Conservation (phyloP, 2,329 filamentous ascomycete genomes). For the Sporothrix schenckii region DNA sequence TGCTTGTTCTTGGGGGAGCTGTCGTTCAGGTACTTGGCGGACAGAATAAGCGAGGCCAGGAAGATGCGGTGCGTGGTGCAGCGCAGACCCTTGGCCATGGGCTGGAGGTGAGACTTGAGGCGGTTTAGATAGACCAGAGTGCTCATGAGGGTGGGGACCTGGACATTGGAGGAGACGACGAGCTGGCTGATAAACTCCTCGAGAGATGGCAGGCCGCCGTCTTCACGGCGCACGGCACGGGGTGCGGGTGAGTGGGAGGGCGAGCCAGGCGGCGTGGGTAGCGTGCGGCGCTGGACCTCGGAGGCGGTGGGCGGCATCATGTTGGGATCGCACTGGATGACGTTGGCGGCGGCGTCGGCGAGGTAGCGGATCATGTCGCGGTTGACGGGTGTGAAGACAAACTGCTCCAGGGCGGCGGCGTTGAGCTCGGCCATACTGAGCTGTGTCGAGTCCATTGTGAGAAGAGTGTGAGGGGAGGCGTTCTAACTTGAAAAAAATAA, state of each 20-base stretch:
- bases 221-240: conserved; percentile 51
- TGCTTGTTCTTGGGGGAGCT: conserved; percentile 99
- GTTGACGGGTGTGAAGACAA: conserved; percentile 75
- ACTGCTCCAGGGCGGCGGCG: conserved; percentile 75
- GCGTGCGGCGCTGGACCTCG: conserved; percentile 37
- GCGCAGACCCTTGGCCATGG: conserved; percentile 91
- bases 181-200: conserved; percentile 91
- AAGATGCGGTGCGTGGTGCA: conserved; percentile 99
- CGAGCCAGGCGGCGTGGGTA: conserved; percentile 53
- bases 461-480: conserved; percentile 30
- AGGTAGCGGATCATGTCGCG: conserved; percentile 78
- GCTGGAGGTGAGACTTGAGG: conserved; percentile 81
- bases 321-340: conserved; percentile 75
- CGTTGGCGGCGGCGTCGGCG: conserved; percentile 71
- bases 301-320: conserved; percentile 54
- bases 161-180: conserved; percentile 90
- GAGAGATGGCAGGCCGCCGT: conserved; percentile 70
- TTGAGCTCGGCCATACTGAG: conserved; percentile 63
- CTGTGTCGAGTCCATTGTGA: conserved; percentile 53
- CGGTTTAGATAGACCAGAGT: conserved; percentile 90
- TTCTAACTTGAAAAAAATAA: neutral
- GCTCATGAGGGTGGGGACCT: conserved; percentile 96
- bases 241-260: conserved; percentile 47
- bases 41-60: conserved; percentile 78
- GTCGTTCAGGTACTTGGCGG: conserved; percentile 98